Base-by-base conservation (phyloP, 129 eudicot genomes). In the Artemisia annua region DNA sequence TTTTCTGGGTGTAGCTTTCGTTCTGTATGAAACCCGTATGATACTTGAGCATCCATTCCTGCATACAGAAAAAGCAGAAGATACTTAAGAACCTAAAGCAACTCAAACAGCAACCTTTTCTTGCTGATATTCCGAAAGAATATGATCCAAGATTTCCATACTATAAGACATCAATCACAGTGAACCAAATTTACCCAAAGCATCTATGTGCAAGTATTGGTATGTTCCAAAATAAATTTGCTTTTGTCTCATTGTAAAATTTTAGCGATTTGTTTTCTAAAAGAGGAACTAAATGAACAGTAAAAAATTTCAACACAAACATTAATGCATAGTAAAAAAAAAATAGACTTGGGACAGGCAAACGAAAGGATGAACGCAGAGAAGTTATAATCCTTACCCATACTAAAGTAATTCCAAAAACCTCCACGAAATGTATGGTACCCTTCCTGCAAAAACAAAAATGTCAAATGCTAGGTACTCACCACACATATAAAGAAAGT, bases 381-480 rank as follows among this genome's bases (percentile, higher is more conserved):
- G 7, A 13, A 67, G 18, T 35, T 24, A 24, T 1, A 80, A 78
- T 56, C 51, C 80, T 82, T 76, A 92, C 97, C 97, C 89, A 92
- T 89, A 76, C 97, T 92, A 72, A 92, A 92, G 85, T 92, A 92
- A 76, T 92, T 92, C 97, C 97, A 92, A 64, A 92, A 92, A 67
- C 97, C 97, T 66, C 97, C 97, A 55, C 91, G 96, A 72, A 81
- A 92, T 32, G 94, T 89, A 74, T 49, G 87, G 78, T 83, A 83
- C 26, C 91, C 97, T 69, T 89, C 94, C 97, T 88, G 85, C 55
- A 58, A 68, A 72, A 70, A 44, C 58, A 26, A 44, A 70, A 10
- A 51, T 12, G 4, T 53, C 30, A 49, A 2, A 50, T 55, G 12
- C 9, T 44, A 49, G 30, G 32, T 43, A 63, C 67, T 70, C 51